These are phyloP conservation scores for Primulina eburnea DNA, from an alignment of 257 asterid species.

Conservation along the genomic window DNA sequence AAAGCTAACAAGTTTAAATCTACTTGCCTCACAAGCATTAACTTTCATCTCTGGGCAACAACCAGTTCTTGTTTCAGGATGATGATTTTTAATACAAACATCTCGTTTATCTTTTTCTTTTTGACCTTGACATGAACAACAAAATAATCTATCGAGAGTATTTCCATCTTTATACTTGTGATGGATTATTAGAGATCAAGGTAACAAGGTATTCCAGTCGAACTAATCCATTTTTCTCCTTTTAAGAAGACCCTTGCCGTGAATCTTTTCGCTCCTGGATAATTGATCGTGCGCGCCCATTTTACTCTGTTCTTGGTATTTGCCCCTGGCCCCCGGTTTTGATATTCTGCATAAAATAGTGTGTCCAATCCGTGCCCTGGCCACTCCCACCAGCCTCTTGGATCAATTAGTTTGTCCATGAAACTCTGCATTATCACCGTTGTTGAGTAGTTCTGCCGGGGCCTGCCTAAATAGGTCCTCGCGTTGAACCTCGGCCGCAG, in stretches of 20 bases:
- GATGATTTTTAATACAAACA: too few relatives aligned
- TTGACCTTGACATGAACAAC: too few relatives aligned
- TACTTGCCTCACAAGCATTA: too few relatives aligned
- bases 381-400: neutral
- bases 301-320: neutral
- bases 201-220: neutral
- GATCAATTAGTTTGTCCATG: neutral
- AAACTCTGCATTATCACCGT: constrained; percentile 10
- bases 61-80: too few relatives aligned
- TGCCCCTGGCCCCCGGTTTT: constrained; percentile 13
- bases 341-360: constrained; percentile 2
- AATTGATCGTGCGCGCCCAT: neutral
- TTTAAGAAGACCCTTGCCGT: constrained; percentile 3
- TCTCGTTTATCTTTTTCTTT: too few relatives aligned
- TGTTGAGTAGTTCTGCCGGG: constrained; percentile 5
- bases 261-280: neutral
- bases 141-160: too few relatives aligned
- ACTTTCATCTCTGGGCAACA: too few relatives aligned
- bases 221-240: constrained; percentile 12
- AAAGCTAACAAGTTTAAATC: too few relatives aligned
- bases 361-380: neutral
- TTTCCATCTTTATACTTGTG: too few relatives aligned
- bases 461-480: constrained; percentile 10
- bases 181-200: neutral
- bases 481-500: neutral